Evolutionary conservation across 768 basidiomycete species (phyloP).

Genomic region (Lactifluus pinguis): DNA sequence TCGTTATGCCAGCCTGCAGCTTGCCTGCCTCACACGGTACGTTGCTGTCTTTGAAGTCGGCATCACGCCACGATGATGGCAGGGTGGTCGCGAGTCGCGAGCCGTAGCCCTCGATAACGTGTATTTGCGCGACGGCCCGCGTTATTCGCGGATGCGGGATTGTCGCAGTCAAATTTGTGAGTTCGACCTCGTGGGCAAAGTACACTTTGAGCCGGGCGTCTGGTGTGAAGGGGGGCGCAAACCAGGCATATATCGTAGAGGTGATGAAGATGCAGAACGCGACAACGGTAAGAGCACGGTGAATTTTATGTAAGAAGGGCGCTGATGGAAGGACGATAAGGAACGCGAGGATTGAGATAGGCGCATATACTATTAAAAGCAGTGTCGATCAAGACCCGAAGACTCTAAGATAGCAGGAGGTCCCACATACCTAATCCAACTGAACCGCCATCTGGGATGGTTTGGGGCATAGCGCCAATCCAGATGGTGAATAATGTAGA

Average conservation of each 20-base stretch:
- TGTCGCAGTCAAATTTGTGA: constrained; percentile 22
- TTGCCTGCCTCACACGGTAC: constrained; percentile 19
- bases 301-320: constrained; percentile 53
- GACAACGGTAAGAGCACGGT: constrained; percentile 29
- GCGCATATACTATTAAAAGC: constrained; percentile 38
- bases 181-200: constrained; percentile 54
- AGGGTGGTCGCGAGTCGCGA: constrained; percentile 36
- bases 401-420: not conserved
- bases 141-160: constrained; percentile 17
- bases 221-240: constrained; percentile 52
- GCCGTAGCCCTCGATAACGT: constrained; percentile 37
- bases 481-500: constrained; percentile 37
- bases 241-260: constrained; percentile 34
- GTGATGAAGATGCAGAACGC: constrained; percentile 32
- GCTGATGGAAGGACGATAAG: constrained; percentile 38
- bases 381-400: not conserved
- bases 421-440: constrained; percentile 37
- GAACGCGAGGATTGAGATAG: constrained; percentile 23
- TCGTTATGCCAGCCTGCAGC: constrained; percentile 30
- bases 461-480: constrained; percentile 40
- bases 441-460: constrained; percentile 52
- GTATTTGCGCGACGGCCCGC: constrained; percentile 35
- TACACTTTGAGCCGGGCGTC: constrained; percentile 57
- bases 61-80: constrained; percentile 37
- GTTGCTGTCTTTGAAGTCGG: constrained; percentile 31